Percentiles rank a stretch among this genome's conserved stretches.
Conservation (phyloP, 2,329 filamentous ascomycete genomes). For the Neurospora sp. region DNA sequence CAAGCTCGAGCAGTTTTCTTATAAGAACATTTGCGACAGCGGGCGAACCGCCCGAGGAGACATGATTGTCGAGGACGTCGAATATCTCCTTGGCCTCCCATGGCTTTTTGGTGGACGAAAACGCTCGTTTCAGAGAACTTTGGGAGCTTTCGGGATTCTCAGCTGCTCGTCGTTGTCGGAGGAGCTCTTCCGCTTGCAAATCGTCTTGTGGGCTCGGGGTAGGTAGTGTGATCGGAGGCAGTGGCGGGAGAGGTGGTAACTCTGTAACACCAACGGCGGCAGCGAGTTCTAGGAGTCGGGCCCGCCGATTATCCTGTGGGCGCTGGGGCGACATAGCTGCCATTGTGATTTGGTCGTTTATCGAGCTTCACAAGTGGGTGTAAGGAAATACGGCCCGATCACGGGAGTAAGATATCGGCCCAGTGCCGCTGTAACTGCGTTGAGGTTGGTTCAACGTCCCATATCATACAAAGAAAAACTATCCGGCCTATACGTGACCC, state of each 20-base stretch:
- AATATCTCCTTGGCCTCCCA: slow-evolving; percentile 46
- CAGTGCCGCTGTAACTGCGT: background rate
- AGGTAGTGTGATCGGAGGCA: slow-evolving; percentile 26
- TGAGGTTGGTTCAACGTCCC: background rate
- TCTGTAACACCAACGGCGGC: slow-evolving; percentile 38
- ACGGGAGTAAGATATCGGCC: background rate
- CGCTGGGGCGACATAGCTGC: slow-evolving; percentile 7
- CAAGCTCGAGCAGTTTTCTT: slow-evolving; percentile 36
- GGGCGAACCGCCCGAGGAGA: slow-evolving; percentile 38
- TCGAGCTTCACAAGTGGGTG: background rate
- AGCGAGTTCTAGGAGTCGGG: slow-evolving; percentile 40
- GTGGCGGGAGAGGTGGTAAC: slow-evolving; percentile 28
- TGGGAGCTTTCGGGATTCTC: slow-evolving; percentile 22
- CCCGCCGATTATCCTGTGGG: slow-evolving; percentile 29
- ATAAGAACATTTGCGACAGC: slow-evolving; percentile 49
- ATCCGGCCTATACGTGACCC: background rate
- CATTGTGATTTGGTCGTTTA: slow-evolving; percentile 6
- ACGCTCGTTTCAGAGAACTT: slow-evolving; percentile 28
- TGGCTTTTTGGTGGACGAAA: slow-evolving; percentile 38
- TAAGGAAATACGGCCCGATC: background rate
- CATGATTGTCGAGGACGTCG: slow-evolving; percentile 38
- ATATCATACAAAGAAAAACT: background rate
- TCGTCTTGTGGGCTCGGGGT: slow-evolving; percentile 37
- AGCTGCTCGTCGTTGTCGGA: slow-evolving; percentile 34
- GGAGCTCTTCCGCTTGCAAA: slow-evolving; percentile 41